These are phyloP conservation scores for Camelina sativa DNA, from an alignment of 345 rosid genomes.

Conservation along the genomic window DNA sequence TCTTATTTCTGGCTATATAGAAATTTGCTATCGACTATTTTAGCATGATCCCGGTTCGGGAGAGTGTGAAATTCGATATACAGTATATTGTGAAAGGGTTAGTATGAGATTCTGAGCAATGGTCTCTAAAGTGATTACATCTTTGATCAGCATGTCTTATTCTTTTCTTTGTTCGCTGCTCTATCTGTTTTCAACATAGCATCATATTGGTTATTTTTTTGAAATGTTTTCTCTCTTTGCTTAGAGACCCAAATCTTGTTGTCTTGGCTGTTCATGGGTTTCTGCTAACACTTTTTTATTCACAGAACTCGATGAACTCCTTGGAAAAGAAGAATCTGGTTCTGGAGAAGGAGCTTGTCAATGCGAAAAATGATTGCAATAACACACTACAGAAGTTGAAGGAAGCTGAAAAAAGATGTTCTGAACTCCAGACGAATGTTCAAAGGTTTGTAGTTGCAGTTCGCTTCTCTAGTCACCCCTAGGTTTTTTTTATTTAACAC, in stretches of 20 bases:
- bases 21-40: neutral
- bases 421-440: constrained; percentile 70
- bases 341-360: constrained; percentile 70
- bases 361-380: constrained; percentile 58
- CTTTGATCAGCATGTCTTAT: constrained; percentile 17
- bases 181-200: constrained; percentile 10
- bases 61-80: constrained; percentile 3
- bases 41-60: neutral
- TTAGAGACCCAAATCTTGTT: constrained; percentile 22
- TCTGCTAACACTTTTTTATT: constrained; percentile 19
- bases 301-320: constrained; percentile 57
- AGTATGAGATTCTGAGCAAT: constrained; percentile 3
- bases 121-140: constrained; percentile 9
- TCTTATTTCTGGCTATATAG: constrained; percentile 20
- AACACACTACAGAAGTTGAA: constrained; percentile 60
- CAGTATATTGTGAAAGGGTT: constrained; percentile 14
- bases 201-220: constrained; percentile 13
- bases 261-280: constrained; percentile 34
- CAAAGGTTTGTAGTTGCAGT: constrained; percentile 56
- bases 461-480: constrained; percentile 20
- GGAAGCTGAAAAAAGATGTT: constrained; percentile 71
- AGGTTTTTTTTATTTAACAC: constrained; percentile 13
- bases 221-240: constrained; percentile 21
- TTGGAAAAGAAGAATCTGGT: constrained; percentile 72
- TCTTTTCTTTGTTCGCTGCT: constrained; percentile 10